Percentiles rank a stretch among this genome's conserved stretches.
Evolutionary conservation across 1,284 basidiomycete species (phyloP).

Genomic region (Melampsora americana): DNA sequence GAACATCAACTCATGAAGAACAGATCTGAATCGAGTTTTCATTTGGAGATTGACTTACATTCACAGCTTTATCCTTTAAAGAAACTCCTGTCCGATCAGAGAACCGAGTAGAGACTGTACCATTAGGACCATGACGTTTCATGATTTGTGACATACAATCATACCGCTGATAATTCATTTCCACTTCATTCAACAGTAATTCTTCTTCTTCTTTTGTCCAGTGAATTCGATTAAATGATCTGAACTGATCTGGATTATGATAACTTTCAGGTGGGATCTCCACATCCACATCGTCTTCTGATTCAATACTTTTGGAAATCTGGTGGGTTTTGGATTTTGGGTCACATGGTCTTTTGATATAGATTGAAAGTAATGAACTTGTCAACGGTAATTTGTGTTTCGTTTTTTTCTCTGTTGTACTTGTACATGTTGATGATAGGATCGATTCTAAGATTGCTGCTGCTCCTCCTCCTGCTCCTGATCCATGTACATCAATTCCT

Average conservation of each 20-base stretch:
- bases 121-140: constrained; percentile 39
- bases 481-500: constrained; percentile 23
- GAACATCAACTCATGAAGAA: no score
- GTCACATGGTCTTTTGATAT: background rate
- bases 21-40: no score
- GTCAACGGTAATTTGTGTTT: background rate
- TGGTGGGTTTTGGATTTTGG: no score
- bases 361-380: background rate
- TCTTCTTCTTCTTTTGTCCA: constrained; percentile 43
- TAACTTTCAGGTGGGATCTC: constrained; percentile 7
- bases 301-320: no score
- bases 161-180: constrained; percentile 30
- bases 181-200: constrained; percentile 26
- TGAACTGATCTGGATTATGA: constrained; percentile 29
- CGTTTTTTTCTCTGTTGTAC: background rate
- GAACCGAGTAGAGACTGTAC: constrained; percentile 30
- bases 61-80: constrained; percentile 43
- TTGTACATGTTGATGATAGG: background rate
- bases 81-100: constrained; percentile 37
- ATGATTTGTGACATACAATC: constrained; percentile 44
- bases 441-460: constrained; percentile 23
- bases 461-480: constrained; percentile 40
- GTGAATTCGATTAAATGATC: constrained; percentile 39
- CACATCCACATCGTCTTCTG: background rate
- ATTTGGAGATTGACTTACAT: no score